Conservation (phyloP, 2,329 filamentous ascomycete genomes). For the Helminthosporium solani region DNA sequence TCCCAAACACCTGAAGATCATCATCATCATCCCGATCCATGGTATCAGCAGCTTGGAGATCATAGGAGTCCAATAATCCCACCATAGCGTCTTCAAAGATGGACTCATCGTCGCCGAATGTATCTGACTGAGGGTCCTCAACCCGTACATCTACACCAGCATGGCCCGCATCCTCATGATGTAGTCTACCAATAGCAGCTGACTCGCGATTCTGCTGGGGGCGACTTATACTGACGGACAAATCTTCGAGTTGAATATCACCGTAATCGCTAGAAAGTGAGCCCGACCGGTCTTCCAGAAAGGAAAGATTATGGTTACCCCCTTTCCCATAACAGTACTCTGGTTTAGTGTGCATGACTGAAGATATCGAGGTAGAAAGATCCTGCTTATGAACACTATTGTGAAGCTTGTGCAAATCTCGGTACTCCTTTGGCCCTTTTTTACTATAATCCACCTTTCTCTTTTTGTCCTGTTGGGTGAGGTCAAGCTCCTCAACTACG, state of each 20-base stretch:
- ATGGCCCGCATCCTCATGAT: not conserved
- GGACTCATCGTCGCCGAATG: slow-evolving; percentile 34
- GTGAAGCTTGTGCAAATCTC: slow-evolving; percentile 28
- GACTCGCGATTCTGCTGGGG: not conserved
- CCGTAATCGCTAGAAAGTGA: slow-evolving; percentile 32
- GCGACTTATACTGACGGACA: slow-evolving; percentile 6
- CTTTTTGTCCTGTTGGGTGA: slow-evolving; percentile 36
- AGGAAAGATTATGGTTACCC: slow-evolving; percentile 24
- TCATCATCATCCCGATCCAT: slow-evolving; percentile 3
- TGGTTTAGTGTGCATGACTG: slow-evolving; percentile 30
- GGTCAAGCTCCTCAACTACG: slow-evolving; percentile 32
- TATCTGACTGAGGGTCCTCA: slow-evolving; percentile 15
- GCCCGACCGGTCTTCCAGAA: slow-evolving; percentile 13
- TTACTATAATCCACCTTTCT: slow-evolving; percentile 17
- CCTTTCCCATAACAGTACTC: slow-evolving; percentile 27
- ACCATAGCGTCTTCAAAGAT: slow-evolving; percentile 33
- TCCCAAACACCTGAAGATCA: slow-evolving; percentile 1
- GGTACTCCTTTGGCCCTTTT: slow-evolving; percentile 21
- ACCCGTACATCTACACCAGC: not conserved
- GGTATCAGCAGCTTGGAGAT: slow-evolving; percentile 6
- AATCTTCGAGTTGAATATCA: slow-evolving; percentile 20
- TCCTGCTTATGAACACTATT: slow-evolving; percentile 24
- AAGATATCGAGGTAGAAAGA: slow-evolving; percentile 19
- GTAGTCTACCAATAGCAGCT: not conserved
- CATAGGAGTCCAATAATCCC: slow-evolving; percentile 34